Conservation (phyloP, 2,329 filamentous ascomycete genomes). For the Monosporascus sp. region DNA sequence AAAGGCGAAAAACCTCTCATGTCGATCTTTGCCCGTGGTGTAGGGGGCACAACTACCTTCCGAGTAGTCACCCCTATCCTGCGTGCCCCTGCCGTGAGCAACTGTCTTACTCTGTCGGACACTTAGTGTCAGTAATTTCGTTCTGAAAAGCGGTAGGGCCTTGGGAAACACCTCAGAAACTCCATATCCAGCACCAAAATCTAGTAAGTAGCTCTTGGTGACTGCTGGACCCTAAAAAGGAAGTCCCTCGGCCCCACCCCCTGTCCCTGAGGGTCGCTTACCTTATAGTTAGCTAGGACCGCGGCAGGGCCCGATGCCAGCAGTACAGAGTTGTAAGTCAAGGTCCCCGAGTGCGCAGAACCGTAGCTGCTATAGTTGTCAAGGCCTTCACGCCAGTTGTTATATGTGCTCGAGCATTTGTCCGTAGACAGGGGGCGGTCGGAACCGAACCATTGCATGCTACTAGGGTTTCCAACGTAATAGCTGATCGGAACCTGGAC, state of each 20-base stretch:
- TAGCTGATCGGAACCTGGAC: conserved; percentile 1
- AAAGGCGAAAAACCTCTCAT: conserved; percentile 4
- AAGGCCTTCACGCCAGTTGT: conserved; percentile 3
- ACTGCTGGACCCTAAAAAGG: too few relatives aligned
- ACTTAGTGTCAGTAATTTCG: neutral
- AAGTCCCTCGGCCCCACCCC: too few relatives aligned
- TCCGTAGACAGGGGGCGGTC: conserved; percentile 1
- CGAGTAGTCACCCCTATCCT: conserved; percentile 1
- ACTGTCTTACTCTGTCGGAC: neutral
- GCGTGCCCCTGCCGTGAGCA: neutral
- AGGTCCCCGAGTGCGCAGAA: neutral
- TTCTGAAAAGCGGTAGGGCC: neutral
- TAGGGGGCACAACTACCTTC: conserved; percentile 1
- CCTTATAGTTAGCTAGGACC: conserved; percentile 1
- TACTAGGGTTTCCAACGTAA: conserved; percentile 3
- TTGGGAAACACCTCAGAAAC: too few relatives aligned
- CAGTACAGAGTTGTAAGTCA: conserved; percentile 1
- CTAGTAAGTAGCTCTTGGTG: too few relatives aligned
- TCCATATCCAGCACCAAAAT: too few relatives aligned
- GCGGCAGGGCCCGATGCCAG: neutral
- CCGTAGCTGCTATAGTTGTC: conserved; percentile 1
- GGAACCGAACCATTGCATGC: neutral
- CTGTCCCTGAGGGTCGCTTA: neutral
- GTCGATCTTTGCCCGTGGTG: conserved; percentile 1
- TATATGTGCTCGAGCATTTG: conserved; percentile 1